Percentiles rank a stretch among this genome's conserved stretches.
Conservation (phyloP, 2,329 filamentous ascomycete genomes). For the Phaeophleospora eucalypticola region DNA sequence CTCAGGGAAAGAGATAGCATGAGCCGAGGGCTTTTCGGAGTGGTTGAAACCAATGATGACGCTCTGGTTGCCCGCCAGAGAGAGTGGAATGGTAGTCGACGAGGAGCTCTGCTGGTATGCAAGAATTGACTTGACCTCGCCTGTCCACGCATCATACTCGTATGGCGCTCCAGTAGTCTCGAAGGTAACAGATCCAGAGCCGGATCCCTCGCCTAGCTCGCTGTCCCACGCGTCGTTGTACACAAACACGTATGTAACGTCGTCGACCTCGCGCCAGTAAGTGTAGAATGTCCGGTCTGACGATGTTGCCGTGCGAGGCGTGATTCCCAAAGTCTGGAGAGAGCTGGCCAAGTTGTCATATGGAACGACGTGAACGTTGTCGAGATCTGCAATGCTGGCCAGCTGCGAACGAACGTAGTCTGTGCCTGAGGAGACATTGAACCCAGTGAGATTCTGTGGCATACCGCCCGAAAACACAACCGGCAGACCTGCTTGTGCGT, state of each 20-base stretch:
- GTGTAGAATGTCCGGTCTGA: constrained; percentile 34
- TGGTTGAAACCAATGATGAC: constrained; percentile 38
- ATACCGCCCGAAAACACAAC: constrained; percentile 40
- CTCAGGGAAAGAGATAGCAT: constrained; percentile 8
- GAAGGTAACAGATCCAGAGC: constrained; percentile 29
- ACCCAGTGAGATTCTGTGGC: constrained; percentile 24
- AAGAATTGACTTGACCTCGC: constrained; percentile 31
- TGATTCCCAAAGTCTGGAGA: constrained; percentile 31
- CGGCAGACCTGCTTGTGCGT: constrained; percentile 39
- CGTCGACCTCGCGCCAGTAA: constrained; percentile 33
- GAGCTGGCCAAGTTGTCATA: constrained; percentile 31
- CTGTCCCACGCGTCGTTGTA: constrained; percentile 37
- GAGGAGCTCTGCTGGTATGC: constrained; percentile 31
- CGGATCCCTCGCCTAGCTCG: constrained; percentile 17
- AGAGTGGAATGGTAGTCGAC: constrained; percentile 33
- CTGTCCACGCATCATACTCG: constrained; percentile 43
- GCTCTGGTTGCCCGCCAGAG: constrained; percentile 39
- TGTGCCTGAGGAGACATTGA: constrained; percentile 6
- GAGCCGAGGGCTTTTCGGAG: constrained; percentile 6
- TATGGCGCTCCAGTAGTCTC: constrained; percentile 34
- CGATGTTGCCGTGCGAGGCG: constrained; percentile 29
- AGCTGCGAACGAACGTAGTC: constrained; percentile 23
- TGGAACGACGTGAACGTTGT: constrained; percentile 37
- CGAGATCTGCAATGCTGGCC: constrained; percentile 20
- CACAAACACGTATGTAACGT: constrained; percentile 38